Evolutionary conservation across 306 rosid species (phyloP), one percentile per base, ranked within the genome.

Genomic region (Begonia fuchsioides): DNA sequence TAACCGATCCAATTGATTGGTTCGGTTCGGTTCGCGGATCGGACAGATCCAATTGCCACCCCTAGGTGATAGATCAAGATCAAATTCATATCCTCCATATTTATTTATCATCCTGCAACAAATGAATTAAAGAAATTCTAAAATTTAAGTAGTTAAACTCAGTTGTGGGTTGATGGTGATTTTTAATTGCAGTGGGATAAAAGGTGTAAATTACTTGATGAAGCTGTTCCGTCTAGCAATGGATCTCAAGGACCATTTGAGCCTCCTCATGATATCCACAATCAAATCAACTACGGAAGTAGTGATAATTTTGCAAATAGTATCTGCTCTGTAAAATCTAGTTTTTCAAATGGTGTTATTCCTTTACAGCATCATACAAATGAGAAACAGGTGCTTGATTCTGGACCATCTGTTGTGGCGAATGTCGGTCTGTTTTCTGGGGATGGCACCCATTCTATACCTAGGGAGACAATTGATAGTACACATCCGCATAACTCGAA

Each of bases 321-420:
- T 79, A 57, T 62, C 59, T 61, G 61, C 62, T 76, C 75, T 68
- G 56, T 75, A 65, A 72, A 72, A 57, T 76, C 81, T 35, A 66
- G 66, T 66, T 49, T 76, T 64, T 76, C 93, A 61, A 76, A 72
- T 74, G 65, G 54, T 76, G 92, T 85, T 77, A 70, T 90, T 70
- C 98, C 98, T 90, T 84, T 90, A 79, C 98, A 65, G 58, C 51
- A 54, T 61, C 54, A 72, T 82, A 81, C 98, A 26, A 77, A 81
- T 77, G 94, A 90, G 98, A 52, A 71, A 81, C 94, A 85, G 95
- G 74, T 78, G 69, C 73, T 84, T 58, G 38, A 72, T 80, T 76
- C 92, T 56, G 87, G 67, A 56, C 53, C 43, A 15, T 57, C 68
- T 1, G 75, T 74, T 50, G 74, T 52, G 44, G 35, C 73, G 48